Evolutionary conservation across 2,329 filamentous ascomycete species (phyloP).

Genomic region (Xylariaceae sp.): DNA sequence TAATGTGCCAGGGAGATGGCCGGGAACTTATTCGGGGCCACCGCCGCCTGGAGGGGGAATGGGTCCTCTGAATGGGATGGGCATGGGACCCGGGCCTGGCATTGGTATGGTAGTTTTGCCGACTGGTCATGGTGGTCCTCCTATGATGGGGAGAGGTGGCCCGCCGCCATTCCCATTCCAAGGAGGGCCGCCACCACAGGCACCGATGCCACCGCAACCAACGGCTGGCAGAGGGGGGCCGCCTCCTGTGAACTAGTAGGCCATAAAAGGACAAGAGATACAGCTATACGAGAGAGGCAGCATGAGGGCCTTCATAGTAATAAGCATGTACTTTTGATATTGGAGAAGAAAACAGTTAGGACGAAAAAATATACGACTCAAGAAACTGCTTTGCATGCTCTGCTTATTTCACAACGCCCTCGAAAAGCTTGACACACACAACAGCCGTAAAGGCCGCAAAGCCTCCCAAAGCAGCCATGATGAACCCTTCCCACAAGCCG

Average conservation of each 20-base stretch:
- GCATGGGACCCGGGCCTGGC: slow-evolving; percentile 16
- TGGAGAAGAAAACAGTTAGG: background rate
- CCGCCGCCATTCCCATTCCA: slow-evolving; percentile 5
- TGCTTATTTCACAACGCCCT: slow-evolving; percentile 21
- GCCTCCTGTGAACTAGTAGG: slow-evolving; percentile 16
- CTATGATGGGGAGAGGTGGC: slow-evolving; percentile 15
- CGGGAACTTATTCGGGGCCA: background rate
- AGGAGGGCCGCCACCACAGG: slow-evolving; percentile 14
- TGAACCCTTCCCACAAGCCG: slow-evolving; percentile 44
- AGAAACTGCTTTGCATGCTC: background rate
- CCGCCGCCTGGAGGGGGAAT: background rate
- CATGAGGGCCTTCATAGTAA: background rate
- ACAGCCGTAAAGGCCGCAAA: slow-evolving; percentile 53
- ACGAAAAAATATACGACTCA: background rate
- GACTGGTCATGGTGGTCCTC: slow-evolving; percentile 21
- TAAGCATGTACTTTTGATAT: background rate
- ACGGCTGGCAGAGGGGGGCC: slow-evolving; percentile 17
- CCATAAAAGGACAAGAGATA: background rate
- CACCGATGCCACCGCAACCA: background rate
- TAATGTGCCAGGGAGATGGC: slow-evolving; percentile 20
- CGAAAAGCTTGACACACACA: slow-evolving; percentile 46
- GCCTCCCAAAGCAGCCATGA: slow-evolving; percentile 54
- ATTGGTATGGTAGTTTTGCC: slow-evolving; percentile 15
- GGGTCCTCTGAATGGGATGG: slow-evolving; percentile 18
- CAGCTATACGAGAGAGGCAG: background rate